Evolutionary conservation across 2,329 filamentous ascomycete genomes (phyloP).

Genomic region (Monilinia fructicola): DNA sequence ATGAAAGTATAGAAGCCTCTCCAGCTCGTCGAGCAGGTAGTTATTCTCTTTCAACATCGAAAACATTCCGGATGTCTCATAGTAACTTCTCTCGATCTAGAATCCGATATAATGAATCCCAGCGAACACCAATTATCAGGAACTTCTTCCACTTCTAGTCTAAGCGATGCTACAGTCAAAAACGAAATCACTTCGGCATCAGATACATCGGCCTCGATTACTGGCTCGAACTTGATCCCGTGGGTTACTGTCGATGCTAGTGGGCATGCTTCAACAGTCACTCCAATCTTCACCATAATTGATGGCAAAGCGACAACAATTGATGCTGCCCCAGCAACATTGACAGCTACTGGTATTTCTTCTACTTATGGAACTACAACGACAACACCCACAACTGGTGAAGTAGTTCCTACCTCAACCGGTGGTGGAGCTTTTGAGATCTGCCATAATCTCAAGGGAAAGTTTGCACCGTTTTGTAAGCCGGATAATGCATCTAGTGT

Average conservation of each 20-base stretch:
- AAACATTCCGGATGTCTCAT: neutral
- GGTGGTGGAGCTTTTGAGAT: conserved; percentile 36
- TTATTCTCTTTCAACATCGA: too few relatives aligned
- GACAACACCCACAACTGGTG: conserved; percentile 27
- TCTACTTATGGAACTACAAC: conserved; percentile 19
- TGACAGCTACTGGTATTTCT: conserved; percentile 29
- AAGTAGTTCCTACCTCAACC: conserved; percentile 25
- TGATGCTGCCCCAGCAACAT: conserved; percentile 29
- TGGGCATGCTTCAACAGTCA: conserved; percentile 35
- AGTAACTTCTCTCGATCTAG: conserved; percentile 1
- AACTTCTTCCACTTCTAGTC: neutral
- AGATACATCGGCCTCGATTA: conserved; percentile 1
- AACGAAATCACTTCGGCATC: neutral
- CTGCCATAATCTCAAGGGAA: conserved; percentile 36
- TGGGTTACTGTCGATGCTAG: conserved; percentile 37
- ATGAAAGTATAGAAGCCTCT: neutral
- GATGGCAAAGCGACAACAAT: conserved; percentile 33
- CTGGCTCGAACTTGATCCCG: conserved; percentile 27
- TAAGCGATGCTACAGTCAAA: neutral
- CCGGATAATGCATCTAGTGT: conserved; percentile 37
- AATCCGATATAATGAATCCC: neutral
- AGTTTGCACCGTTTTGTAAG: conserved; percentile 38
- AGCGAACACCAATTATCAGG: neutral
- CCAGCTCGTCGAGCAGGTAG: conserved; percentile 1
- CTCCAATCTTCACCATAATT: conserved; percentile 33